Evolutionary conservation across 1,284 basidiomycete species (phyloP).

Genomic region (Pseudozyma hubeiensis): DNA sequence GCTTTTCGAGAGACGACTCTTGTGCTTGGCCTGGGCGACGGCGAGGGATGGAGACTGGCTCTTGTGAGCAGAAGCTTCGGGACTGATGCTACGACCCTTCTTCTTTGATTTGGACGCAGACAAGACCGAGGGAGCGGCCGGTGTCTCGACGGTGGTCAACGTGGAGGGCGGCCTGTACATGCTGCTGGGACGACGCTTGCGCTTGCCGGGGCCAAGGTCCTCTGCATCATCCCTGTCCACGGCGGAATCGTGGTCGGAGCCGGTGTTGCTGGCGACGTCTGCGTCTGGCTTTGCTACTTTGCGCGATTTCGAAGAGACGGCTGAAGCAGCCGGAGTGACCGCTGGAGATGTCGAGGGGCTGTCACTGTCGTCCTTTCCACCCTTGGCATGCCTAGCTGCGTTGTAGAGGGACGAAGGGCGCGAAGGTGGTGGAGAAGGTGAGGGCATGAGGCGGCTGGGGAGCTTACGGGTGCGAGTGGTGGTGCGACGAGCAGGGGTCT

Average conservation of each 20-base stretch:
- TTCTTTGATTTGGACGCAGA: constrained; percentile 36
- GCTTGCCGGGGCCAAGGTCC: constrained; percentile 48
- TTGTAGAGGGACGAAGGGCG: constrained; percentile 38
- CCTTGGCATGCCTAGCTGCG: constrained; percentile 29
- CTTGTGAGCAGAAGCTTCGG: constrained; percentile 27
- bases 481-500: constrained; percentile 46
- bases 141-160: constrained; percentile 46
- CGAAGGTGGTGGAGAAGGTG: constrained; percentile 46
- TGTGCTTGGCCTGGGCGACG: constrained; percentile 23
- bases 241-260: constrained; percentile 14
- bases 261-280: constrained; percentile 8
- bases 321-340: constrained; percentile 3
- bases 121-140: constrained; percentile 13
- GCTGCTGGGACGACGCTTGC: constrained; percentile 57
- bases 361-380: constrained; percentile 26
- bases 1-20: constrained; percentile 27
- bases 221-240: constrained; percentile 27
- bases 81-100: constrained; percentile 43
- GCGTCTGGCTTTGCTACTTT: constrained; percentile 19
- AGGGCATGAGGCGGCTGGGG: constrained; percentile 51
- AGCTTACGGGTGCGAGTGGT: constrained; percentile 51
- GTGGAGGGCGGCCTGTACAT: constrained; percentile 61
- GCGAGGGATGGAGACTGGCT: constrained; percentile 10
- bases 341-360: constrained; percentile 4
- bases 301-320: constrained; percentile 13